Evolutionary conservation across 305 asterid species (phyloP), one percentile per base, ranked within the genome.

Genomic region (Fraxinus paxiana): DNA sequence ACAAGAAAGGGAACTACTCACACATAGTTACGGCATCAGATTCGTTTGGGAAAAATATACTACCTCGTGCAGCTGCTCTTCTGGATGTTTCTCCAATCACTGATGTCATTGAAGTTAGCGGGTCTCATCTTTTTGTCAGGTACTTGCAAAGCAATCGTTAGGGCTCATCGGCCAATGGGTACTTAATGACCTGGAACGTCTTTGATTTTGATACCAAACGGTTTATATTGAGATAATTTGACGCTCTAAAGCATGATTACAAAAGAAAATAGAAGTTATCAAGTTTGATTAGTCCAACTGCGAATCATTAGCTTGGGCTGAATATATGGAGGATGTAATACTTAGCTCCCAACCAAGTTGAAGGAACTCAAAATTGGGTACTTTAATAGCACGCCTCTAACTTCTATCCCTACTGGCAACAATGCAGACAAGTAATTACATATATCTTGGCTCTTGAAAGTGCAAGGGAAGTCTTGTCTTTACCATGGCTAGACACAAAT

Each of bases 51-150:
- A 96, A 96, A 86, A 94, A 94, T 86, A 82, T 94, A 81, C 88
- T 96, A 63, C 98, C 99, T 48, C 98, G 98, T 81, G 99, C 97
- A 74, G 97, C 99, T 77, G 99, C 99, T 13, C 92, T 92, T 82
- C 87, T 96, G 43, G 97, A 94, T 77, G 94, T 92, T 88, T 94
- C 98, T 87, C 99, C 99, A 79, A 82, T 96, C 74, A 96, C 99
- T 75, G 97, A 96, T 79, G 92, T 96, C 79, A 92, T 84, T 77
- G 85, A 87, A 86, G 92, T 96, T 80, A 86, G 76, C 41, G 95
- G 89, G 70, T 79, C 97, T 86, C 85, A 85, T 79, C 88, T 88
- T 80, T 96, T 96, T 85, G 89, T 96, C 84, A 96, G 98, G 99
- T 96, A 83, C 86, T 79, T 82, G 76, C 22, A 83, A 34, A 48